These are phyloP conservation scores for Fragaria iinumae DNA, from an alignment of 306 rosid species.

Conservation along the genomic window DNA sequence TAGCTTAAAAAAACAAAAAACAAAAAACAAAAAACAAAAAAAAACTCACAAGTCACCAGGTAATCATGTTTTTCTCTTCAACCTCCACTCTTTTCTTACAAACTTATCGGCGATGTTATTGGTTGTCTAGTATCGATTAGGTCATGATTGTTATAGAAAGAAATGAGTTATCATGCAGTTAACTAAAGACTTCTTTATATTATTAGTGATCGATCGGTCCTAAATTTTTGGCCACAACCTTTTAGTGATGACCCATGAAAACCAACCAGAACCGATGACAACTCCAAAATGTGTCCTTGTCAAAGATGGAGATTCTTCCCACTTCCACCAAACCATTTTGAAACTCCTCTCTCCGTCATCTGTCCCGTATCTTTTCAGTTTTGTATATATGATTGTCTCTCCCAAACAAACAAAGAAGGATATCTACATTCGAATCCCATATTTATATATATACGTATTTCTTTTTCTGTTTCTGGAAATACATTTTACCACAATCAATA, in stretches of 20 bases:
- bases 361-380: neutral
- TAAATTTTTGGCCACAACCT: neutral
- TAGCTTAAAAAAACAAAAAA: no score
- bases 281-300: neutral
- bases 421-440: neutral
- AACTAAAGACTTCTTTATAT: neutral
- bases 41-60: no score
- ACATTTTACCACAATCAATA: neutral
- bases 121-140: neutral
- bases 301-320: neutral
- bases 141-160: neutral
- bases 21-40: no score
- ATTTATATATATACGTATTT: no score
- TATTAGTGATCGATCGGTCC: neutral
- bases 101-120: no score
- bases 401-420: neutral
- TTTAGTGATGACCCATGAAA: neutral
- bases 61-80: no score
- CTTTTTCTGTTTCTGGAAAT: neutral
- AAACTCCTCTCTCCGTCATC: neutral
- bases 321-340: conserved; percentile 4
- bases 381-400: neutral
- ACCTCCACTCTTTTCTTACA: no score
- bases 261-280: conserved; percentile 1
- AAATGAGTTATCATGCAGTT: neutral